A percentile compares a stretch with the other conserved stretches of the same genome.
Evolutionary conservation across 805 yeast species (phyloP).

Genomic region (Ogataea philodendri): DNA sequence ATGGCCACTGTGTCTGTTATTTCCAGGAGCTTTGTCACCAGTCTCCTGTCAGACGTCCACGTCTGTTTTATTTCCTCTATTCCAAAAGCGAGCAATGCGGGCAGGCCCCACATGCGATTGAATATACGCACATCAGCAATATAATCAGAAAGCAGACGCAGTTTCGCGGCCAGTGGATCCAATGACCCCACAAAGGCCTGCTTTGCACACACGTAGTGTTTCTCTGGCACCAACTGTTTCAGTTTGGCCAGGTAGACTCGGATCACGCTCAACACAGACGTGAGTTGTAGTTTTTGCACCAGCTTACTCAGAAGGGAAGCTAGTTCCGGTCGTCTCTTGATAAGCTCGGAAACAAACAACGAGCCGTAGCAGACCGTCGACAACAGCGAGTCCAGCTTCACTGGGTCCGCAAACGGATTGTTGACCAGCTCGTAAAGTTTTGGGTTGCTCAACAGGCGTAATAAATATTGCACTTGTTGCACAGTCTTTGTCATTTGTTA

Average conservation of each 20-base stretch:
- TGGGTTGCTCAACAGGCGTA: constrained; percentile 23
- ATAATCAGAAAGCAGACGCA: constrained; percentile 30
- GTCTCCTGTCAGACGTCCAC: constrained; percentile 10
- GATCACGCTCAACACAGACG: neutral
- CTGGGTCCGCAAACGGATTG: constrained; percentile 27
- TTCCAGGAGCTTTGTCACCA: constrained; percentile 26
- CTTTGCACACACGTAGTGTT: no score
- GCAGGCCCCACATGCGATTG: constrained; percentile 37
- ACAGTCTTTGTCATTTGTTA: constrained; percentile 1
- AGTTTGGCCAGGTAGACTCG: constrained; percentile 1
- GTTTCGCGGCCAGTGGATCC: constrained; percentile 17
- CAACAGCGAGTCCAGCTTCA: constrained; percentile 31
- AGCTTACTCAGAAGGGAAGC: constrained; percentile 5
- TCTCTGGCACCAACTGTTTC: neutral
- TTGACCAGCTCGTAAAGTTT: constrained; percentile 29
- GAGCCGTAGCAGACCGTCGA: constrained; percentile 36
- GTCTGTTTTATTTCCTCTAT: constrained; percentile 18
- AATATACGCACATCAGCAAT: constrained; percentile 37
- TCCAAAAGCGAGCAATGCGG: constrained; percentile 28
- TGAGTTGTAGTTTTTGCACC: constrained; percentile 6
- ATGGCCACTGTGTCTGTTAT: constrained; percentile 27
- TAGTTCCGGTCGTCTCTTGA: constrained; percentile 22
- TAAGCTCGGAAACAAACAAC: constrained; percentile 29
- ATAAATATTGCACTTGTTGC: constrained; percentile 2
- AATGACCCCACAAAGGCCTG: no score